Conservation (phyloP, 345 rosid genomes). For the Lumnitzera littorea region DNA sequence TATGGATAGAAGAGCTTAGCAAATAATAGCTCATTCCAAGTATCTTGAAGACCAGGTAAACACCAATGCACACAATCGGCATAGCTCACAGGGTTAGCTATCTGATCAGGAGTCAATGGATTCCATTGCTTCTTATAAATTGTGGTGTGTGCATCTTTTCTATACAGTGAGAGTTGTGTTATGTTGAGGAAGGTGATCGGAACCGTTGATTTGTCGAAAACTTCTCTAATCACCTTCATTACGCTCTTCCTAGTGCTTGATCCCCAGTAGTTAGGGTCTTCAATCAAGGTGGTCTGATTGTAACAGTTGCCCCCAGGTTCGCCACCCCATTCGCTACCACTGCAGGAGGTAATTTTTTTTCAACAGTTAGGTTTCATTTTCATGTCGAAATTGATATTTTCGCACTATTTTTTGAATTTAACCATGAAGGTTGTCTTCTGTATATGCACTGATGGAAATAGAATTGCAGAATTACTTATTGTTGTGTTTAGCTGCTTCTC, state of each 20-base stretch:
- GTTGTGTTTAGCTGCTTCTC: too few relatives aligned
- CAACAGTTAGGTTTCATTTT: neutral
- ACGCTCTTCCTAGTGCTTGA: constrained; percentile 54
- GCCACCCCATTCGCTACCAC: constrained; percentile 88
- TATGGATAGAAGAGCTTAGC: constrained; percentile 68
- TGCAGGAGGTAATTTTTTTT: constrained; percentile 13
- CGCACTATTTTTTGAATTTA: too few relatives aligned
- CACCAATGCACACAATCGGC: constrained; percentile 99
- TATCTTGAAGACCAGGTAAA: constrained; percentile 91
- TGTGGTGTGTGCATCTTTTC: constrained; percentile 89
- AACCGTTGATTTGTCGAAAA: constrained; percentile 51
- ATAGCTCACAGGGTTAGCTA: constrained; percentile 68
- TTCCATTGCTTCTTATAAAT: constrained; percentile 97
- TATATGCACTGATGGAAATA: too few relatives aligned
- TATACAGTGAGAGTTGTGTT: constrained; percentile 74
- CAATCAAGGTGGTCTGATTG: constrained; percentile 58
- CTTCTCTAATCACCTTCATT: constrained; percentile 83
- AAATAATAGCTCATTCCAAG: constrained; percentile 91
- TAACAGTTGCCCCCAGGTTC: constrained; percentile 56
- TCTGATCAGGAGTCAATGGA: constrained; percentile 58
- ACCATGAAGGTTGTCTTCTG: too few relatives aligned
- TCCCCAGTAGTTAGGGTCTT: constrained; percentile 75
- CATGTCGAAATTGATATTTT: too few relatives aligned
- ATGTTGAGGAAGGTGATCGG: constrained; percentile 82
- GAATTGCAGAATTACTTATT: too few relatives aligned